Evolutionary conservation across 805 yeast genomes (phyloP).

Genomic region (Yamadazyma olivae): DNA sequence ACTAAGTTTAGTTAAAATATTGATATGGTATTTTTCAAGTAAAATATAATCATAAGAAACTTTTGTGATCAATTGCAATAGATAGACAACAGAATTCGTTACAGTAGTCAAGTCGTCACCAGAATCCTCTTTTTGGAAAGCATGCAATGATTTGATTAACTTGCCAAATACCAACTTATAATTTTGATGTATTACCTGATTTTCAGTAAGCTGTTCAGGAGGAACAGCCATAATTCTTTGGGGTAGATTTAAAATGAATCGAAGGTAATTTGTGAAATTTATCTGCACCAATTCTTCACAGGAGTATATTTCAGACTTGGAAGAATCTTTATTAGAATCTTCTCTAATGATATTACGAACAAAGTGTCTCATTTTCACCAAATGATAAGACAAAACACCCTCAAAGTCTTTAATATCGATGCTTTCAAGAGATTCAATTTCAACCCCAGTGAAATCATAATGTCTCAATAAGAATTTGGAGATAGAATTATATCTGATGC

Average conservation of each 20-base stretch:
- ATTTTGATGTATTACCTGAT: conserved; percentile 24
- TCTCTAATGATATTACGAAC: conserved; percentile 22
- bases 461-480: conserved; percentile 13
- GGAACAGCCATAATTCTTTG: conserved; percentile 10
- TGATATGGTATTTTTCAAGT: conserved; percentile 37
- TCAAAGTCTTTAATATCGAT: conserved; percentile 26
- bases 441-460: conserved; percentile 16
- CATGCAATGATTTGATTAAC: conserved; percentile 24
- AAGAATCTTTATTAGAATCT: conserved; percentile 6
- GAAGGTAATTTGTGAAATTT: conserved; percentile 34
- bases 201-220: conserved; percentile 16
- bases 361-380: conserved; percentile 24
- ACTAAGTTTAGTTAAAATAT: conserved; percentile 32
- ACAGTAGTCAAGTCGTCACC: conserved; percentile 18
- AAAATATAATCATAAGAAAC: conserved; percentile 36
- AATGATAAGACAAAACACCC: conserved; percentile 27
- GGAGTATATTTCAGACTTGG: conserved; percentile 10
- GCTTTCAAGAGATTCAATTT: conserved; percentile 14
- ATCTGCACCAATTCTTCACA: conserved; percentile 38
- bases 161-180: conserved; percentile 23
- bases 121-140: conserved; percentile 25
- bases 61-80: conserved; percentile 31
- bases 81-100: conserved; percentile 13
- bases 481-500: conserved; percentile 14
- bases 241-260: conserved; percentile 33